Conservation (phyloP, 441 rosid genomes). For the Populus hybrid region DNA sequence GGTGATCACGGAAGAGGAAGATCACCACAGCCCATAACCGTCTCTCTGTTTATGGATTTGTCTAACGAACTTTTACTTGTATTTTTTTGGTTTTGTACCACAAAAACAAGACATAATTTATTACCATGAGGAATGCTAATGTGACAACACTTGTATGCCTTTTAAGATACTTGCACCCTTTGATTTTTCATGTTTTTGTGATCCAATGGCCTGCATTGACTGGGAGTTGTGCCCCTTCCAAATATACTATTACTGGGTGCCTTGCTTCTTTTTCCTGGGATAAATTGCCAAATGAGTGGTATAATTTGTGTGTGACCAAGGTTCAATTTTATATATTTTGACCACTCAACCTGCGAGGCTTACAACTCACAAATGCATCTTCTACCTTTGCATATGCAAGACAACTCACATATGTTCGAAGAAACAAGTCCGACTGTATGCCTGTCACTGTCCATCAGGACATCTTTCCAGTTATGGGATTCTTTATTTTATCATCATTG, state of each 20-base stretch:
- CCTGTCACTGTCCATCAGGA: neutral
- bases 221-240: neutral
- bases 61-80: conserved; percentile 27
- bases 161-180: neutral
- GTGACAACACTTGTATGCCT: conserved; percentile 18
- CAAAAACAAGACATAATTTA: neutral
- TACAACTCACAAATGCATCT: neutral
- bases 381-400: neutral
- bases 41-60: conserved; percentile 15
- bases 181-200: neutral
- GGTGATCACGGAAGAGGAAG: neutral
- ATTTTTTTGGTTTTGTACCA: neutral
- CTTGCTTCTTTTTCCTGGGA: neutral
- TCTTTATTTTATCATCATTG: no score
- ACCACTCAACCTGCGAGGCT: neutral
- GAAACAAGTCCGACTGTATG: neutral
- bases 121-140: neutral
- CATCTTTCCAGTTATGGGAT: neutral
- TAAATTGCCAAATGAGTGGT: neutral
- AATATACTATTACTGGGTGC: neutral
- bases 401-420: neutral
- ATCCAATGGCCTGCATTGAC: conserved; percentile 4
- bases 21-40: conserved; percentile 3
- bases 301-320: neutral
- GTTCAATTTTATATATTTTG: neutral